Evolutionary conservation across 139 green algal species (phyloP).

Genomic region (Zygnema circumcarinatum): DNA sequence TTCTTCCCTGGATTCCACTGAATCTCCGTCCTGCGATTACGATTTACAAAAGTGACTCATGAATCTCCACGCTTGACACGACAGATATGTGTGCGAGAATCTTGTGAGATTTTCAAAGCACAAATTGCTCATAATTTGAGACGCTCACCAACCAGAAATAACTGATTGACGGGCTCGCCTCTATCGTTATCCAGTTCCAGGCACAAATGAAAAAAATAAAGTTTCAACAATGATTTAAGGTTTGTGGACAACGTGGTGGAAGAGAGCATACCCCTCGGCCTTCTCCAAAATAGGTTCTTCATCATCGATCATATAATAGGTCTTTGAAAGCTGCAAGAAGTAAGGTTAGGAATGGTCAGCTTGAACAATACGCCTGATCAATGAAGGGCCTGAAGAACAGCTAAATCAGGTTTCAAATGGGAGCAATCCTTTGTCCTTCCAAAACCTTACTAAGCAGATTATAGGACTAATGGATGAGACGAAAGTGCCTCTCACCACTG

Average conservation of each 20-base stretch:
- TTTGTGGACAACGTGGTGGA: background rate
- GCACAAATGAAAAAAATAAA: no score
- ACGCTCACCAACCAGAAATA: no score
- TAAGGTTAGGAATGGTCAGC: background rate
- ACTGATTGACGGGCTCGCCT: no score
- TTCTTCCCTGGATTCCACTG: conserved; percentile 90
- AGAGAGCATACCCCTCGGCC: conserved; percentile 65
- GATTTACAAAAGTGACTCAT: conserved; percentile 82
- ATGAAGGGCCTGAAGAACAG: no score
- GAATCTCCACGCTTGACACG: conserved; percentile 64
- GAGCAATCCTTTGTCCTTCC: no score
- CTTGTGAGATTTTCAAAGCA: background rate
- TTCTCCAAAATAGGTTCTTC: conserved; percentile 83
- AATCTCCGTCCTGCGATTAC: conserved; percentile 82
- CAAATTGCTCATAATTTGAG: conserved; percentile 11
- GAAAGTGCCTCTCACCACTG: background rate
- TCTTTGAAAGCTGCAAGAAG: conserved; percentile 70
- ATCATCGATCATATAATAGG: conserved; percentile 86
- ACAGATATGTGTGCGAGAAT: background rate
- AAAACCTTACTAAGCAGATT: no score
- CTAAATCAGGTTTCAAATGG: no score
- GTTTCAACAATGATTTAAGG: no score
- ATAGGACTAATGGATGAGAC: no score
- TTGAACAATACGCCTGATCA: no score
- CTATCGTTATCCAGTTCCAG: no score